Percentiles rank a stretch among this genome's conserved stretches.
phyloP scores from a whole-genome alignment of 371 early-diverging fungal genomes.

The Haplosporangium sp. region DNA sequence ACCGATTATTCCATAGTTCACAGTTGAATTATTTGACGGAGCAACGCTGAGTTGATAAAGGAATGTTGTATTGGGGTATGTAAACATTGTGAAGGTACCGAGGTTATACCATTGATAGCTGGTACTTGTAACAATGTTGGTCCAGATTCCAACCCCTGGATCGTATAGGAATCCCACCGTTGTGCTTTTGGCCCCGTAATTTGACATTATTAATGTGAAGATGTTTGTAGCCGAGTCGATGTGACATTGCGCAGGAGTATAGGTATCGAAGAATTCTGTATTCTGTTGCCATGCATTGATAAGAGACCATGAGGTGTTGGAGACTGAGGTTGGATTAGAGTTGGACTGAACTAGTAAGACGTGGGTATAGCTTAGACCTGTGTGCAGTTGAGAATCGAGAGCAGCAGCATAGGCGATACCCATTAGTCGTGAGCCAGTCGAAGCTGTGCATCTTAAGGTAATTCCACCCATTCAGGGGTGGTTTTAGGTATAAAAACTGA shows the following conservation, averaged over 20 bases:
- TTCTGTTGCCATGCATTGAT: background rate
- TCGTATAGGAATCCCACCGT: background rate
- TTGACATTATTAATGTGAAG: background rate
- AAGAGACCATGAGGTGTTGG: background rate
- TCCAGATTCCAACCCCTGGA: no score
- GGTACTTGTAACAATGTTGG: background rate
- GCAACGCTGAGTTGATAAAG: background rate
- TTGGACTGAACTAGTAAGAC: background rate
- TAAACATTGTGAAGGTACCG: background rate
- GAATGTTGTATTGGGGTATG: background rate
- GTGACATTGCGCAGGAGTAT: background rate
- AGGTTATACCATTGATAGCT: background rate
- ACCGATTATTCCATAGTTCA: background rate
- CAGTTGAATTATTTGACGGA: background rate
- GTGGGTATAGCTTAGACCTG: background rate
- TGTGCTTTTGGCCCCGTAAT: background rate
- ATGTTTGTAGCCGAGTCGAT: background rate
- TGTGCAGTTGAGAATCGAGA: background rate
- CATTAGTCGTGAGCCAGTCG: background rate
- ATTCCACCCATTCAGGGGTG: background rate
- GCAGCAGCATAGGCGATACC: background rate
- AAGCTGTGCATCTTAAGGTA: background rate
- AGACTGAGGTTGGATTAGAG: background rate
- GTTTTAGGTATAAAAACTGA: no score
- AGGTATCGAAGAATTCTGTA: background rate